A percentile compares a stretch with the other conserved stretches of the same genome.
These are phyloP conservation scores for Umbilicus rupestris DNA, from an alignment of 164 flowering plant species.

Conservation along the genomic window DNA sequence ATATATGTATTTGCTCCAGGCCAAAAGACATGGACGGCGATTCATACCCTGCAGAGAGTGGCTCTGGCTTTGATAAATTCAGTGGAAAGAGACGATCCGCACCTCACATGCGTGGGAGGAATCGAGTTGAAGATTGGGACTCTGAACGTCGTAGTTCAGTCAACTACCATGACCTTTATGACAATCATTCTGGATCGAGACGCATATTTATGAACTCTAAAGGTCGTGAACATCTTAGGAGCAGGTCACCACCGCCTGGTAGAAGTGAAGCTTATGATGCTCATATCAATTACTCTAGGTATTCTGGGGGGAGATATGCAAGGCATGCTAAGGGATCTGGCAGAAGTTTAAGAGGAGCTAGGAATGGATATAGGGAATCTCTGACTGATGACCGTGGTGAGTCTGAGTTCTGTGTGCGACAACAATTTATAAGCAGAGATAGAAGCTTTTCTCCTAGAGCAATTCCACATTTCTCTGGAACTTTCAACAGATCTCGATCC, in stretches of 20 bases:
- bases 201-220: constrained; percentile 14
- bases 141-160: constrained; percentile 20
- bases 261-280: constrained; percentile 15
- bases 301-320: neutral
- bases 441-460: constrained; percentile 23
- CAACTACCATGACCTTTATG: constrained; percentile 16
- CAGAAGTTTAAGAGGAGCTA: constrained; percentile 15
- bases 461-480: constrained; percentile 10
- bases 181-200: constrained; percentile 18
- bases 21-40: constrained; percentile 13
- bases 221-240: constrained; percentile 13
- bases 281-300: constrained; percentile 6
- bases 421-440: constrained; percentile 19
- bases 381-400: constrained; percentile 18
- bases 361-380: constrained; percentile 16
- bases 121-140: constrained; percentile 17
- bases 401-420: constrained; percentile 14
- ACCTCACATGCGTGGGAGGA: constrained; percentile 15
- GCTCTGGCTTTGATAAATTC: constrained; percentile 17
- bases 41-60: constrained; percentile 16
- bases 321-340: constrained; percentile 14
- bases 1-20: constrained; percentile 15
- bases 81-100: constrained; percentile 17
- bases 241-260: constrained; percentile 16
- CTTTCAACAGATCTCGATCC: constrained; percentile 19